Conservation (phyloP, 164 flowering plant genomes). For the Cinnamomum micranthum region DNA sequence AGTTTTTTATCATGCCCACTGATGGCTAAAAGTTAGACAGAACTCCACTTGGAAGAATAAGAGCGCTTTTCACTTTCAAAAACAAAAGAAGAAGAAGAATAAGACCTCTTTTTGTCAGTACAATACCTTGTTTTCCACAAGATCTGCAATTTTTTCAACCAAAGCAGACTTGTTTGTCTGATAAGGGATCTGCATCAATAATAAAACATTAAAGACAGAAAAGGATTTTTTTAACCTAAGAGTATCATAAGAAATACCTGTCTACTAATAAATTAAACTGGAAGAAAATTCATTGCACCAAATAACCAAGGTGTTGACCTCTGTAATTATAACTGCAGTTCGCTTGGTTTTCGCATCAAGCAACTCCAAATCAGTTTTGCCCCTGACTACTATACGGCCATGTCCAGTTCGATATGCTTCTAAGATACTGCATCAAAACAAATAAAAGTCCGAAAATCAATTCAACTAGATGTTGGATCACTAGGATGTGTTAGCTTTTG, state of each 20-base stretch:
- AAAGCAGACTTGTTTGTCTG: slow-evolving; percentile 88
- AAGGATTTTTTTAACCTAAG: neutral
- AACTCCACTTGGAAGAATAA: neutral
- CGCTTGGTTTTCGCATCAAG: slow-evolving; percentile 75
- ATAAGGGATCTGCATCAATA: slow-evolving; percentile 70
- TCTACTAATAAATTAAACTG: too few relatives aligned
- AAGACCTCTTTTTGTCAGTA: neutral
- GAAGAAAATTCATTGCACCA: neutral
- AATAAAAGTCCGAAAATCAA: neutral
- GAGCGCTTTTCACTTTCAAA: neutral
- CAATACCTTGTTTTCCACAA: slow-evolving; percentile 82
- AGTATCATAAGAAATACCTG: too few relatives aligned
- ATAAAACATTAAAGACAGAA: neutral
- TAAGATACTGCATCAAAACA: slow-evolving; percentile 48
- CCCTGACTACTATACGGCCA: slow-evolving; percentile 81
- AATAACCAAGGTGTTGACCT: slow-evolving; percentile 38
- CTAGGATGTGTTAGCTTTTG: neutral
- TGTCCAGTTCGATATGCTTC: slow-evolving; percentile 94
- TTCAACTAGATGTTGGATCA: neutral
- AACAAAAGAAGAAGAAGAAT: neutral
- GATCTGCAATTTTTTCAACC: slow-evolving; percentile 94
- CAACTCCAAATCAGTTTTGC: slow-evolving; percentile 80
- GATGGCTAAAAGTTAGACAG: neutral
- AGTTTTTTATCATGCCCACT: neutral
- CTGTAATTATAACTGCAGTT: slow-evolving; percentile 70